Evolutionary conservation across 1,284 basidiomycete species (phyloP).

Genomic region (Phellopilus nigrolimitatus): DNA sequence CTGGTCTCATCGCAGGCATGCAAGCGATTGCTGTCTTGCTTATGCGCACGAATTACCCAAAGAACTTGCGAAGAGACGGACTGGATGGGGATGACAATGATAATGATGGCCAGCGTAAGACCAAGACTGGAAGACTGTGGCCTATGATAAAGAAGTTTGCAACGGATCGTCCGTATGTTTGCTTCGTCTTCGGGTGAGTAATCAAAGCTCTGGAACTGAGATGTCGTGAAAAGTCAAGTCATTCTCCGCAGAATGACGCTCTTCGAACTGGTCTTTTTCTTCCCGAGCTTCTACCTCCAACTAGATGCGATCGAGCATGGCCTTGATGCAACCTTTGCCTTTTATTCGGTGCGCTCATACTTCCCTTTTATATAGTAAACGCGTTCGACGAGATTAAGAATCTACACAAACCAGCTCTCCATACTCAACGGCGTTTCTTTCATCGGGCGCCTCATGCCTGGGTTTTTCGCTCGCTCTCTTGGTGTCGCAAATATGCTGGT

Average conservation of each 20-base stretch:
- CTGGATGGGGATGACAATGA: not conserved
- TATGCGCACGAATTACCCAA: constrained; percentile 27
- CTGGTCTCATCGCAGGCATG: constrained; percentile 27
- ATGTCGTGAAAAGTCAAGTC: not conserved
- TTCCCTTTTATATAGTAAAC: not conserved
- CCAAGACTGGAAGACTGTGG: not conserved
- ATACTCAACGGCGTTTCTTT: constrained; percentile 16
- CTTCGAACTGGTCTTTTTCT: constrained; percentile 12
- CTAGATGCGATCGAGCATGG: constrained; percentile 16
- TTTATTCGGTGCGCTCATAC: constrained; percentile 17
- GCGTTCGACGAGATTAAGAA: not conserved
- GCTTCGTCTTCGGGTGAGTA: constrained; percentile 15
- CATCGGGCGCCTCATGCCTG: constrained; percentile 13
- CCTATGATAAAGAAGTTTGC: constrained; percentile 11
- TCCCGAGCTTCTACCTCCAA: constrained; percentile 21
- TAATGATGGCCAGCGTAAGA: not conserved
- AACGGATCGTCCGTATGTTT: constrained; percentile 17
- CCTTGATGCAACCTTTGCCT: constrained; percentile 17
- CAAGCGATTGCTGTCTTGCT: constrained; percentile 27
- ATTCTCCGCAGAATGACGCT: constrained; percentile 4
- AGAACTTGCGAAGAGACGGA: too few species aligned
- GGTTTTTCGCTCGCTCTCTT: constrained; percentile 9
- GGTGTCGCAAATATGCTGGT: constrained; percentile 18
- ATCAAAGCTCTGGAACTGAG: too few species aligned
- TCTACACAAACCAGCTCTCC: constrained; percentile 2